A percentile compares a stretch with the other conserved stretches of the same genome.
Evolutionary conservation across 441 rosid species (phyloP).

Genomic region (Erodium moschatum): DNA sequence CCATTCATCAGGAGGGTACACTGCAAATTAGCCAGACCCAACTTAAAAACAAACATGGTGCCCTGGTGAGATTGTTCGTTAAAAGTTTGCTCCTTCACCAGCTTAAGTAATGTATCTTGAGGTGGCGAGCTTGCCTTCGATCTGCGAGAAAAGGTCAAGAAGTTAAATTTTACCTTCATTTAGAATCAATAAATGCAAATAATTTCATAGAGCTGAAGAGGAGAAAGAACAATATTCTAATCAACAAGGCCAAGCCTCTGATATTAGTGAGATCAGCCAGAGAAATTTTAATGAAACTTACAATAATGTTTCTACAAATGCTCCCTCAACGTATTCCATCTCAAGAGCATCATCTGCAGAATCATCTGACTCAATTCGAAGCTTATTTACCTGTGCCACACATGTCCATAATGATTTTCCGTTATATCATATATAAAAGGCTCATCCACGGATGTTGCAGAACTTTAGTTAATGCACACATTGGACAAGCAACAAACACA

Average conservation of each 20-base stretch:
- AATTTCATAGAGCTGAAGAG: constrained; percentile 1
- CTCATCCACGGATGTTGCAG: constrained; percentile 1
- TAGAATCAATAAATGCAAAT: constrained; percentile 15
- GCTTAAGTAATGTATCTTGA: constrained; percentile 71
- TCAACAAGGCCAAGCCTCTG: neutral
- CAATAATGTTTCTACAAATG: constrained; percentile 87
- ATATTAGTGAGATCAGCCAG: too few species aligned
- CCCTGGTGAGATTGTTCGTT: constrained; percentile 60
- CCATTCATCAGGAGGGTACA: constrained; percentile 93
- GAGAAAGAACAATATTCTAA: neutral
- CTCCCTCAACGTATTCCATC: constrained; percentile 81
- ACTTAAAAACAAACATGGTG: constrained; percentile 76
- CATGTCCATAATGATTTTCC: constrained; percentile 14
- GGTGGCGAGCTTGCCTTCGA: constrained; percentile 79
- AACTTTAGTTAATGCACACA: neutral
- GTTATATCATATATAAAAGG: constrained; percentile 4
- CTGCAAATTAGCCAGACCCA: constrained; percentile 70
- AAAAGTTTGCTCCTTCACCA: constrained; percentile 61
- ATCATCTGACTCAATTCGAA: constrained; percentile 57
- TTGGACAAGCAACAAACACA: constrained; percentile 3
- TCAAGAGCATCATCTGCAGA: constrained; percentile 56
- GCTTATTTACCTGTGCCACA: constrained; percentile 65
- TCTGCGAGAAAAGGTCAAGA: constrained; percentile 34
- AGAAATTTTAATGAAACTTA: constrained; percentile 32
- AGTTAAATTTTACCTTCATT: neutral